Conservation (phyloP, 148 eudicot genomes). For the Rheum nobile region DNA sequence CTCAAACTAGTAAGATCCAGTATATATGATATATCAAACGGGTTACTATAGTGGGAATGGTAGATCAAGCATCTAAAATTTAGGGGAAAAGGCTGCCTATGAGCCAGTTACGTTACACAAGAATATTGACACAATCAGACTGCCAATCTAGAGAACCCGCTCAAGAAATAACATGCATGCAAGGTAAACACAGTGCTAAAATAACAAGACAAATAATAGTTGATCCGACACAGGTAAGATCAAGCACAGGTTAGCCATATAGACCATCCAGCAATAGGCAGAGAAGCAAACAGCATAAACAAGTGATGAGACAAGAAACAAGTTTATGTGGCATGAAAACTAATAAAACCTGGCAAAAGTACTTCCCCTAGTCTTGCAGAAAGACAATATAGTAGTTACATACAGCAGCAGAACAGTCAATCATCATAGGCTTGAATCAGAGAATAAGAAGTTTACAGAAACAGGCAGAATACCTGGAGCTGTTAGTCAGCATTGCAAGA, state of each 20-base stretch:
- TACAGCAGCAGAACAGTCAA: neutral
- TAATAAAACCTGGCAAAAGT: neutral
- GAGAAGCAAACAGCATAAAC: neutral
- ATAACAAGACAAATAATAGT: neutral
- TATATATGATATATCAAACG: neutral
- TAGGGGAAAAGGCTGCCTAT: neutral
- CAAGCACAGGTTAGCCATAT: neutral
- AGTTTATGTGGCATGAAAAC: neutral
- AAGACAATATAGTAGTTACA: neutral
- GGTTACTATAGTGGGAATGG: too few species aligned
- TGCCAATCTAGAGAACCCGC: neutral
- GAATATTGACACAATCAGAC: neutral
- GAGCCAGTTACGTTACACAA: neutral
- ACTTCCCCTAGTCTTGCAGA: neutral
- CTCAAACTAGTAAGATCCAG: neutral
- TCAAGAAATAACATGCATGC: neutral
- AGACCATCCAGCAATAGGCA: neutral
- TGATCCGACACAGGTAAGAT: neutral
- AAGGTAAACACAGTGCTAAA: neutral
- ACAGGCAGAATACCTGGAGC: conserved; percentile 59
- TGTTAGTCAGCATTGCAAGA: conserved; percentile 88
- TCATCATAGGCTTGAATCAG: neutral
- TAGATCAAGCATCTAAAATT: too few species aligned
- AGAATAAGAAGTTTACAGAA: neutral
- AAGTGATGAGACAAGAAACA: neutral